Evolutionary conservation across 192 early-diverging fungal genomes (phyloP), one percentile per base, ranked within the genome.

Genomic region (Entomortierella lignicola): DNA sequence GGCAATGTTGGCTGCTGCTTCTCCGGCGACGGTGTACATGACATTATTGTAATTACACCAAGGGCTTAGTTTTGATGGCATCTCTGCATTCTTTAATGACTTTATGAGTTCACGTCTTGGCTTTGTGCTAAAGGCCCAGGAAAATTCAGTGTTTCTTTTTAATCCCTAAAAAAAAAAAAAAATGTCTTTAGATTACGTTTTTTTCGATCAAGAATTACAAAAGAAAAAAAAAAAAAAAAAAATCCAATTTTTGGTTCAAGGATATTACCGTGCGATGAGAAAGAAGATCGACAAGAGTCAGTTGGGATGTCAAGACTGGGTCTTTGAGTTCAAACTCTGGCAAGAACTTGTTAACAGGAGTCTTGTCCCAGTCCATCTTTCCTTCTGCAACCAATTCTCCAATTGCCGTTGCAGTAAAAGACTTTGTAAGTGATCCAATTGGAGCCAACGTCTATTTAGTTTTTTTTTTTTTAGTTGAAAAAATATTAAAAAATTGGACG

Each of bases 371-470:
- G 17, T 71, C 60, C 13, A 71, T 15, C 37, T 71, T 71, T 12
- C 69, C 69, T 13, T 71, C 69, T 13, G 69, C 69, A 27, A 71
- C 69, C 44, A 71, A 32, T 42, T 71, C 69, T 1, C 60, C 69
- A 15, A 71, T 63, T 1, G 53, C 8, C 1, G 69, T 42, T 2
- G 69, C 69, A 25, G 69, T 71, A 13, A 71, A 54, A 11, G 66
- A 54, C 66, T 69, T 69, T 18, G 66, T 69, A 27, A 69, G 30
- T 3, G 66, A 69, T 31, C 44, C 66, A 27, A 69, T 69, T 23
- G 66, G 66, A 43, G 56, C 56, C 26, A 69, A 27, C 4, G 66
- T 69, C 66, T 69, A 60, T n/a, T n/a, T 32, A 57, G 6, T 17
- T 3, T 5, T 27, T 26, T 54, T 26, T 8, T 8, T 8, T 8